Conservation (phyloP, 208 protist species). For the Trypanosoma avium region DNA sequence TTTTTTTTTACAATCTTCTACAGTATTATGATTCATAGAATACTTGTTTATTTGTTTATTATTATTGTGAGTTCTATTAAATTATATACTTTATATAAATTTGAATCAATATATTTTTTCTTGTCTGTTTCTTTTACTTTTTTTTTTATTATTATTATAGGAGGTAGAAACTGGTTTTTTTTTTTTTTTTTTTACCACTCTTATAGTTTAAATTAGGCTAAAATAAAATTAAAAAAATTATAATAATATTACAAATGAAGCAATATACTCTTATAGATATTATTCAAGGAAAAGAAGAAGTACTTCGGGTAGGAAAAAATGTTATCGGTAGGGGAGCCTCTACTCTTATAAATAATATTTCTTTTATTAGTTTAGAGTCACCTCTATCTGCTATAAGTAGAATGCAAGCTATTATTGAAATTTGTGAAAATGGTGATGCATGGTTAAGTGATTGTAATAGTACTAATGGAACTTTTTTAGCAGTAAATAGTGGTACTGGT, state of each 20-base stretch:
- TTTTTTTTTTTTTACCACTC: neutral
- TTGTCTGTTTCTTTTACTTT: neutral
- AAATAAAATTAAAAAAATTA: too few relatives aligned
- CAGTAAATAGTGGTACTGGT: slow-evolving; percentile 46
- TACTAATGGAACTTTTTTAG: slow-evolving; percentile 84
- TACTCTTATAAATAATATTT: slow-evolving; percentile 39
- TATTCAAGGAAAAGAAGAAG: slow-evolving; percentile 17
- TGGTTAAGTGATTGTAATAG: slow-evolving; percentile 85
- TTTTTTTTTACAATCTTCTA: too few relatives aligned
- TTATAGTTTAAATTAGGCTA: too few relatives aligned
- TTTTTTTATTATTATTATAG: neutral
- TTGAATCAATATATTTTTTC: neutral
- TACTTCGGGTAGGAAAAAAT: slow-evolving; percentile 59
- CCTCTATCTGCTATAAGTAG: slow-evolving; percentile 66
- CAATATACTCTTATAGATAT: slow-evolving; percentile 44
- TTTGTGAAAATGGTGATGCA: slow-evolving; percentile 77
- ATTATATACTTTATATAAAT: too few relatives aligned
- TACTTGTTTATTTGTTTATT: neutral
- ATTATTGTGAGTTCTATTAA: neutral
- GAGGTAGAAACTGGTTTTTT: neutral
- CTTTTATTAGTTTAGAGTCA: slow-evolving; percentile 72
- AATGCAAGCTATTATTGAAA: slow-evolving; percentile 77
- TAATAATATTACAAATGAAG: slow-evolving; percentile 19
- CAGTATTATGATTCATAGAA: too few relatives aligned
- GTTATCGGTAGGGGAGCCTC: slow-evolving; percentile 67